These are phyloP conservation scores for Tremella mesenterica DNA, from an alignment of 768 basidiomycete species.

Conservation along the genomic window DNA sequence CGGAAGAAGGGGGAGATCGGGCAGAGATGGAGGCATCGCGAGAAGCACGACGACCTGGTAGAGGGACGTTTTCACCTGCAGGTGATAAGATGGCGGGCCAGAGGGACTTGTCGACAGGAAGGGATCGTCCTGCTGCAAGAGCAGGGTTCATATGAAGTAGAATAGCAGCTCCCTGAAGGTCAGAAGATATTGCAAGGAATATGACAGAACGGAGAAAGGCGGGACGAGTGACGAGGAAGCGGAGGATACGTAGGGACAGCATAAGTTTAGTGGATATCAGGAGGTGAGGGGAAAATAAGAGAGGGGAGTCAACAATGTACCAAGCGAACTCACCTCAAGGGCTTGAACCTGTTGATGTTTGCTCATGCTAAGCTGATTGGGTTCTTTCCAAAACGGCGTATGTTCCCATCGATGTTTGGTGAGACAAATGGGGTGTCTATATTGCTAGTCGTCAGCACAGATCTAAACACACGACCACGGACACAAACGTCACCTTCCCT, in stretches of 20 bases:
- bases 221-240: too few relatives aligned
- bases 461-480: too few relatives aligned
- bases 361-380: conserved; percentile 76
- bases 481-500: too few relatives aligned
- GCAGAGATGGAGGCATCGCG: conserved; percentile 21
- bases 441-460: conserved; percentile 33
- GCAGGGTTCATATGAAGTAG: conserved; percentile 70
- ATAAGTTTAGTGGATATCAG: too few relatives aligned
- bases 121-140: conserved; percentile 54
- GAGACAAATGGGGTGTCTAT: conserved; percentile 76
- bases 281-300: too few relatives aligned
- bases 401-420: conserved; percentile 99
- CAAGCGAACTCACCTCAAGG: conserved; percentile 62
- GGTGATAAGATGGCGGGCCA: conserved; percentile 55
- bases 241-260: too few relatives aligned
- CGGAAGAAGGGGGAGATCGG: conserved; percentile 29
- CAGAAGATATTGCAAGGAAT: neutral
- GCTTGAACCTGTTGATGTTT: conserved; percentile 97
- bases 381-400: conserved; percentile 90
- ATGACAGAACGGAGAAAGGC: too few relatives aligned
- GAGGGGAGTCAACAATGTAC: neutral
- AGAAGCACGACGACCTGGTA: conserved; percentile 16
- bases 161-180: conserved; percentile 75
- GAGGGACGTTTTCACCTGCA: conserved; percentile 7
- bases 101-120: conserved; percentile 86